Base-by-base conservation (phyloP, 139 green algal species). In the Astrephomene gubernaculifera region DNA sequence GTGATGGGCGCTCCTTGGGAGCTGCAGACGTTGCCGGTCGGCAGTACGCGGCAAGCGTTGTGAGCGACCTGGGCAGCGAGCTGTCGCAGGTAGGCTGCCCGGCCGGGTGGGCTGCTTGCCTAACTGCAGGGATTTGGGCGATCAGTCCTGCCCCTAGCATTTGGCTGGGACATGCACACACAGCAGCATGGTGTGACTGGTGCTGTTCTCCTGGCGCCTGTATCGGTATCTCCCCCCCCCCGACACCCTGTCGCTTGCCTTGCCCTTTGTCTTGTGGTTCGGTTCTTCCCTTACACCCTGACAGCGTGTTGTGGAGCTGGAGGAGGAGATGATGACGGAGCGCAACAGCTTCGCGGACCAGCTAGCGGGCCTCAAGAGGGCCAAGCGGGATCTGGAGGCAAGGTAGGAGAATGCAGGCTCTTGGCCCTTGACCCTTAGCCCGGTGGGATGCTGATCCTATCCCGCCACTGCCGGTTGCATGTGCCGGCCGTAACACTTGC, bases 221-320 rank as follows among this genome's bases (percentile, higher is more conserved):
- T n/a, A n/a, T n/a, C n/a, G n/a, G n/a, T n/a, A n/a, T n/a, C n/a
- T n/a, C n/a, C n/a, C n/a, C n/a, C n/a, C n/a, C n/a, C n/a, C n/a
- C n/a, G n/a, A n/a, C n/a, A n/a, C n/a, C n/a, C n/a, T n/a, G n/a
- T n/a, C n/a, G n/a, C n/a, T n/a, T n/a, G n/a, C n/a, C n/a, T n/a
- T n/a, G n/a, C n/a, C n/a, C n/a, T n/a, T n/a, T n/a, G n/a, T n/a
- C n/a, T n/a, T n/a, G n/a, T n/a, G n/a, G n/a, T n/a, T n/a, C n/a
- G n/a, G n/a, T n/a, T n/a, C n/a, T n/a, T n/a, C n/a, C n/a, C n/a
- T n/a, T n/a, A n/a, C n/a, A n/a, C n/a, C n/a, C 31, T 35, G 12
- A 33, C 61, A 83, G 76, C 76, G 76, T 73, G 79, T 85, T 24
- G 35, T 29, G 33, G 79, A 85, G 64, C 79, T 85, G 64, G 79